A percentile compares a stretch with the other conserved stretches of the same genome.
phyloP scores from a whole-genome alignment of 2,329 filamentous ascomycete genomes.

The Cercospora zeina region DNA sequence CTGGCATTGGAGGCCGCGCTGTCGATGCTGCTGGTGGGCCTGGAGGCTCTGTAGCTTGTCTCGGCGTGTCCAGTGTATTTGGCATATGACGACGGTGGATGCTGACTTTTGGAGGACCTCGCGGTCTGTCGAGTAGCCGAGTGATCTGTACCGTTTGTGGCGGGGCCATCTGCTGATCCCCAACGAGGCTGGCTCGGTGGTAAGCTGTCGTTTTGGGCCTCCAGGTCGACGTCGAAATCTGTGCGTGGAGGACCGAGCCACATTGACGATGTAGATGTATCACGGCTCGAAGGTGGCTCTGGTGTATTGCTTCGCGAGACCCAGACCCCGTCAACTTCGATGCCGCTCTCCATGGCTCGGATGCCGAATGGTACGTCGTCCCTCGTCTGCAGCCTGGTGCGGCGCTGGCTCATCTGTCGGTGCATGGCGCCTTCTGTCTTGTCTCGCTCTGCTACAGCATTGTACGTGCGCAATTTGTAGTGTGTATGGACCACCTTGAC shows the following conservation, averaged over 20 bases:
- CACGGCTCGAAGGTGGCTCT: constrained; percentile 32
- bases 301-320: constrained; percentile 50
- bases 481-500: constrained; percentile 59
- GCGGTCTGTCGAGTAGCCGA: constrained; percentile 9
- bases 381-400: constrained; percentile 36
- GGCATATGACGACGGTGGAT: constrained; percentile 42
- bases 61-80: constrained; percentile 41
- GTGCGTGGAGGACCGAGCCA: constrained; percentile 24
- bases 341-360: constrained; percentile 76
- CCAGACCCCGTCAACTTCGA: constrained; percentile 79
- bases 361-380: constrained; percentile 78
- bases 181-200: background rate
- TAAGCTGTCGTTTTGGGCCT: constrained; percentile 21
- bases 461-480: constrained; percentile 47
- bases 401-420: constrained; percentile 37
- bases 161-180: background rate
- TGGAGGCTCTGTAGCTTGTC: constrained; percentile 34
- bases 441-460: constrained; percentile 36
- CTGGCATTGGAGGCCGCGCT: constrained; percentile 24
- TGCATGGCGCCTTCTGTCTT: constrained; percentile 39
- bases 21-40: constrained; percentile 21
- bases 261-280: constrained; percentile 29
- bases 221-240: constrained; percentile 24
- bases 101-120: constrained; percentile 30
- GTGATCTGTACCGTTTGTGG: background rate